Base-by-base conservation (phyloP, 2,329 filamentous ascomycete genomes). In the Tolypocladium ophioglossoides region DNA sequence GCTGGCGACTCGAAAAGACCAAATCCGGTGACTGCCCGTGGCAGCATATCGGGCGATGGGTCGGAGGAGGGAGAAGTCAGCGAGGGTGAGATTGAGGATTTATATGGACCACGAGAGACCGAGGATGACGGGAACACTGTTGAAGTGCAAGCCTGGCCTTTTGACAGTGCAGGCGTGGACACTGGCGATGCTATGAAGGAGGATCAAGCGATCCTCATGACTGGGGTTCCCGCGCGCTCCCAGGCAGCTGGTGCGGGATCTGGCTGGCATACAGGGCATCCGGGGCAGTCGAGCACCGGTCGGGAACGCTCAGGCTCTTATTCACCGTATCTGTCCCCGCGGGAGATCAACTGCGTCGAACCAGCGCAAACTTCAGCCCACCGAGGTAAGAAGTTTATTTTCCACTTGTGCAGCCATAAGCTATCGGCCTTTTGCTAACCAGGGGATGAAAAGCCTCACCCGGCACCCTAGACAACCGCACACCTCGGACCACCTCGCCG, bases 21-120 rank as follows among this genome's bases (percentile, higher is more conserved):
- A 16, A 48, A 53, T 30, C 52, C 56, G n/a, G 49, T 53, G 20
- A 56, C 39, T 30, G 55, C 54, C 30, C 53, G 52, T 34, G 37
- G 34, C 8, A 47, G 38, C 8, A 32, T n/a, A 6, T 52, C 37
- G 11, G 57, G 58, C 34, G 58, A 59, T 8, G 62, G 63, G 39
- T 60, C 63, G 49, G 88, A 94, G 63, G 89, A 95, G 62, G 88
- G 87, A 18, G 89, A 95, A 66, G 67, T 94, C 34, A 87, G 83
- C 58, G 89, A 92, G 61, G 80, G 77, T 20, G 83, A 86, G 61
- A 75, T 78, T 50, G 78, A 83, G 51, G 78, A 83, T 60, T 62
- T 78, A 2, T 82, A 83, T 57, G 77, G 80, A 50, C 74, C 77
- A 11, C 55, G 52, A 16, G 58, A 59, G 18, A 51, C 53, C 20